Evolutionary conservation across 768 basidiomycete species (phyloP), one percentile per base, ranked within the genome.

Genomic region (Leccinum longicurvipes): DNA sequence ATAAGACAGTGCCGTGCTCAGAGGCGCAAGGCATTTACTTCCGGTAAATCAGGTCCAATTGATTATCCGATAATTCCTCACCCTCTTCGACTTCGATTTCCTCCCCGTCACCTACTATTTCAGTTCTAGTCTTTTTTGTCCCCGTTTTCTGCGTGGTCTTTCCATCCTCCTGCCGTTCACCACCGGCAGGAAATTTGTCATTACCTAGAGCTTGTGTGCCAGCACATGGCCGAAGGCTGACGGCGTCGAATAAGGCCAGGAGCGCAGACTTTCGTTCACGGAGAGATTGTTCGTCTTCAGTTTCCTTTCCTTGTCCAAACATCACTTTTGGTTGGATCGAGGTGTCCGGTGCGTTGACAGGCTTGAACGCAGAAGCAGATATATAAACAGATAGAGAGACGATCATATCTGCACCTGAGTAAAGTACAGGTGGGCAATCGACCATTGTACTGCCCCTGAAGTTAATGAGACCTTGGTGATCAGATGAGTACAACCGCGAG

Each of bases 11-110:
- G 27, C 27, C 28, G 17, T 41, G 36, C 21, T 42, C 19, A 21
- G 27, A n/a, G n/a, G 58, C 19, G 34, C 31, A 46, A 32, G 32
- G 36, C 32, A 10, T n/a, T 45, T 57, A 94, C 93, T 82, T 91
- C 67, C 84, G 84, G 65, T 94, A 97, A 39, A 98, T 96, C 45
- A 84, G 69, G 62, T 89, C 82, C 52, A 97, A 73, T 60, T 95
- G 87, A 63, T 87, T 85, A 57, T 90, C 87, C 8, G 84, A 83
- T 47, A 96, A 73, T 56, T 91, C 89, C 66, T 93, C 91, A 2
- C 79, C 84, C 53, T 93, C 86, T 55, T 93, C 93, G 12, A 89
- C 87, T 62, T 91, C 91, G 6, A 88, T 84, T 61, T 89, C 90
- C 68, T 91, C 91, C 3, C 83, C 86, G 58, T 91, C 87, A 3